Percentiles rank a stretch among this genome's conserved stretches.
These are phyloP conservation scores for Saccharomyces hybrid DNA, from an alignment of 1,139 yeast genomes.

Conservation along the genomic window DNA sequence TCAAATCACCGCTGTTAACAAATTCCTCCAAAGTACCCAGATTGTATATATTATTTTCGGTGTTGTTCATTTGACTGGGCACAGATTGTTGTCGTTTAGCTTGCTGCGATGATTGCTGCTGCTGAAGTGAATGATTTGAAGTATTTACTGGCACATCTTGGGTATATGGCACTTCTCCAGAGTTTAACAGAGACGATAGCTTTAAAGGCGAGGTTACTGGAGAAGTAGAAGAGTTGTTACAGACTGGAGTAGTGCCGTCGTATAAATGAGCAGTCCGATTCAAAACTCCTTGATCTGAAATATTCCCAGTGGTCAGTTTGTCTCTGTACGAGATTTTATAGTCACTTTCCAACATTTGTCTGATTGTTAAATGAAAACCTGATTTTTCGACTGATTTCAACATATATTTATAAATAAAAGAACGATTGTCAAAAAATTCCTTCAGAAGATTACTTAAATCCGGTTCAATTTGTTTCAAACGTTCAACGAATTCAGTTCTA, in stretches of 20 bases:
- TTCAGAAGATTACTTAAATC: conserved; percentile 12
- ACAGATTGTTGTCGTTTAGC: not conserved
- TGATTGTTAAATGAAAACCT: conserved; percentile 25
- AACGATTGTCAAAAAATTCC: conserved; percentile 19
- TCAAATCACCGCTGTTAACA: conserved; percentile 25
- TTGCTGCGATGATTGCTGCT: not conserved
- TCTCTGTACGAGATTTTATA: not conserved
- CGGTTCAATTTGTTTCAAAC: conserved; percentile 13
- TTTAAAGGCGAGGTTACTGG: not conserved
- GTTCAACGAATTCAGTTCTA: conserved; percentile 11
- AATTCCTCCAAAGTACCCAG: conserved; percentile 31
- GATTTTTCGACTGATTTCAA: conserved; percentile 22
- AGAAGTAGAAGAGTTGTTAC: not conserved
- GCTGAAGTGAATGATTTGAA: not conserved
- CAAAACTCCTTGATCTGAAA: not conserved
- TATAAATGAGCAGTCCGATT: not conserved
- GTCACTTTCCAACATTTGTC: conserved; percentile 17
- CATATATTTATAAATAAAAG: conserved; percentile 19
- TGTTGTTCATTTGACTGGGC: not conserved
- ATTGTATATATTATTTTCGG: conserved; percentile 12
- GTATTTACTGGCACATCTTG: not conserved
- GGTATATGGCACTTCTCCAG: not conserved
- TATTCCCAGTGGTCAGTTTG: not conserved
- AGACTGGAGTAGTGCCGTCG: not conserved
- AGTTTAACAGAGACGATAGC: not conserved